Evolutionary conservation across 306 rosid genomes (phyloP).

Genomic region (Cyamopsis tetragonoloba): DNA sequence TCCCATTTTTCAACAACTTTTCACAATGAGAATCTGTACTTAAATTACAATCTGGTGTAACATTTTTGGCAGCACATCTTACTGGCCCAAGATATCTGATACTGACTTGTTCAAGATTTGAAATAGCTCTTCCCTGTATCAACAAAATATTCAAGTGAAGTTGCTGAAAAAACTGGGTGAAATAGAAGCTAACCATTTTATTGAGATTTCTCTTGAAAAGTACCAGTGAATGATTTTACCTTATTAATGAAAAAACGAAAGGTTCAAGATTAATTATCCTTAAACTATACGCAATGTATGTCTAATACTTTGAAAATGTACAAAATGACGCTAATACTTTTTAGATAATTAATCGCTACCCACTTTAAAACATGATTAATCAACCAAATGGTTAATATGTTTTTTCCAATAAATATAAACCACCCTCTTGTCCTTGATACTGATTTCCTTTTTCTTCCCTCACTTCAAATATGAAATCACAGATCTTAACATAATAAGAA

Average conservation of each 20-base stretch:
- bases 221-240: background rate
- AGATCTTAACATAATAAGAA: background rate
- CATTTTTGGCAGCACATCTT: constrained; percentile 29
- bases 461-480: background rate
- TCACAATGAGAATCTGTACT: constrained; percentile 6
- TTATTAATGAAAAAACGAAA: background rate
- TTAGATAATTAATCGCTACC: background rate
- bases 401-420: background rate
- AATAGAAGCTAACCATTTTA: background rate
- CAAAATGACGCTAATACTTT: background rate
- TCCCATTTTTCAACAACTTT: background rate
- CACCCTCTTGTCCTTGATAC: background rate
- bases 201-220: background rate
- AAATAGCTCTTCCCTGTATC: constrained; percentile 72
- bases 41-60: background rate
- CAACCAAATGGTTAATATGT: background rate
- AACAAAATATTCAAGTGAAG: constrained; percentile 22
- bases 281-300: too few relatives aligned
- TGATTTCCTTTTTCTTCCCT: background rate
- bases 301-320: too few relatives aligned
- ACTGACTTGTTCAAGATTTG: constrained; percentile 54
- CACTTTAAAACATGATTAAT: background rate
- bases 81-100: constrained; percentile 62
- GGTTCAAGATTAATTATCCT: too few relatives aligned
- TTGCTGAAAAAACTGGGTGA: background rate